phyloP scores from a whole-genome alignment of 2,329 filamentous ascomycete genomes.

The Trichoderma guizhouense region DNA sequence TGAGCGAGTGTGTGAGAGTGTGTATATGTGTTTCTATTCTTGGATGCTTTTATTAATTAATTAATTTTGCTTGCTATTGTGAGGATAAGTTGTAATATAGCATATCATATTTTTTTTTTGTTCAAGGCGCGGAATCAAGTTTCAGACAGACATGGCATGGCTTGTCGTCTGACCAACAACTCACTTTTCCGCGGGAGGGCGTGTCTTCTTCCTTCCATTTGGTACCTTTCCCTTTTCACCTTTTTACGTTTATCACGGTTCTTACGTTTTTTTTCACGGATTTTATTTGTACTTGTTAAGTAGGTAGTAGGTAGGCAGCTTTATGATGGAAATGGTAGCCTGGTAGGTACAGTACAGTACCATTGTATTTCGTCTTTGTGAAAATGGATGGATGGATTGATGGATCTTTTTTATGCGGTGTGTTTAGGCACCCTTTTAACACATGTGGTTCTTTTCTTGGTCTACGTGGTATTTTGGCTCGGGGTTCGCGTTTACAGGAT shows the following conservation, averaged over 20 bases:
- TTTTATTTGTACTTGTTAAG: no score
- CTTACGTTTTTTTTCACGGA: no score
- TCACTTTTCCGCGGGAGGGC: not conserved
- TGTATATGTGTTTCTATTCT: not conserved
- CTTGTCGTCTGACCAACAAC: not conserved
- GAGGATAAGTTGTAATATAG: not conserved
- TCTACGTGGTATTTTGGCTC: not conserved
- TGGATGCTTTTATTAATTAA: not conserved
- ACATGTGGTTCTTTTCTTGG: not conserved
- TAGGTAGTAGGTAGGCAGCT: no score
- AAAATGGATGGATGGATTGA: not conserved
- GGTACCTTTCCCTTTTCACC: not conserved
- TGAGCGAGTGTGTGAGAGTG: no score
- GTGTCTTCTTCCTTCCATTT: not conserved
- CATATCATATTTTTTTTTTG: not conserved
- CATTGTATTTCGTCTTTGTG: not conserved
- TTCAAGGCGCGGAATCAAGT: not conserved
- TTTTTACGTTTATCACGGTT: not conserved
- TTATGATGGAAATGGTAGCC: no score
- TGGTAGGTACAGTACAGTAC: no score
- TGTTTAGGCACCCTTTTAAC: not conserved
- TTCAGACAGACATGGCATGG: not conserved
- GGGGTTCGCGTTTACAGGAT: not conserved
- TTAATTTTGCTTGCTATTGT: not conserved
- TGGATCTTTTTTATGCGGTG: not conserved